Evolutionary conservation across 768 basidiomycete species (phyloP).

Genomic region (Ephemerocybe angulata): DNA sequence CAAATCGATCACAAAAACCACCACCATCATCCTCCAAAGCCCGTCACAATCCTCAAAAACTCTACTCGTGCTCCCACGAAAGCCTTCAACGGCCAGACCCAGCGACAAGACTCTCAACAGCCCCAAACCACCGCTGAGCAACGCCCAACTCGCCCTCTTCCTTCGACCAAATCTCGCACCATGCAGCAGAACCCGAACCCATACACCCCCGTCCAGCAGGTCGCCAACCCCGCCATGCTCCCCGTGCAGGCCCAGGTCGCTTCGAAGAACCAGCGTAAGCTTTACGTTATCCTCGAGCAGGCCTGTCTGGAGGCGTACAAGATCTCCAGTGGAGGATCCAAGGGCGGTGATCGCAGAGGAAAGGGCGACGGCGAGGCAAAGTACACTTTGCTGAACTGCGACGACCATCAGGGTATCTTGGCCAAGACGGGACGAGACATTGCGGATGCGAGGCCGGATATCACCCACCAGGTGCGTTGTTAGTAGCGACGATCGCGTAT

Average conservation of each 20-base stretch:
- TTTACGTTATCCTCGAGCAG: constrained; percentile 90
- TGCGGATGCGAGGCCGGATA: constrained; percentile 98
- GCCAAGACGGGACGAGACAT: constrained; percentile 98
- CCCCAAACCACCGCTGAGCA: constrained; percentile 20
- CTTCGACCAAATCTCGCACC: constrained; percentile 47
- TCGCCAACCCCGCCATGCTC: constrained; percentile 73
- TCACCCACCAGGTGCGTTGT: constrained; percentile 86
- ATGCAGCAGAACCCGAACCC: constrained; percentile 25
- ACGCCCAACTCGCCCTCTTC: constrained; percentile 65
- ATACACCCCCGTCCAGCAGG: constrained; percentile 44
- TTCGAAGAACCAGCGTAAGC: constrained; percentile 56
- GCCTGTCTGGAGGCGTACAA: constrained; percentile 96
- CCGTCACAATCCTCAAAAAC: constrained; percentile 23
- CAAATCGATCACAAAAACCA: constrained; percentile 15
- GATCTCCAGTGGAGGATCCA: constrained; percentile 61
- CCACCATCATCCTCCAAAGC: constrained; percentile 11
- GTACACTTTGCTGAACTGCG: constrained; percentile 95
- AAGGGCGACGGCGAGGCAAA: constrained; percentile 80
- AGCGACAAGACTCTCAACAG: constrained; percentile 7
- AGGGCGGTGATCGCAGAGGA: constrained; percentile 47
- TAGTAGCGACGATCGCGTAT: neutral
- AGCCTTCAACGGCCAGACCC: constrained; percentile 18
- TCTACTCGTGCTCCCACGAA: constrained; percentile 7
- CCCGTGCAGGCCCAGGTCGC: constrained; percentile 80
- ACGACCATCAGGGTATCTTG: constrained; percentile 97